Evolutionary conservation across 225 moss, liverwort and hornwort species (phyloP), one percentile per base, ranked within the genome.

Genomic region (Physcomitrium patens): DNA sequence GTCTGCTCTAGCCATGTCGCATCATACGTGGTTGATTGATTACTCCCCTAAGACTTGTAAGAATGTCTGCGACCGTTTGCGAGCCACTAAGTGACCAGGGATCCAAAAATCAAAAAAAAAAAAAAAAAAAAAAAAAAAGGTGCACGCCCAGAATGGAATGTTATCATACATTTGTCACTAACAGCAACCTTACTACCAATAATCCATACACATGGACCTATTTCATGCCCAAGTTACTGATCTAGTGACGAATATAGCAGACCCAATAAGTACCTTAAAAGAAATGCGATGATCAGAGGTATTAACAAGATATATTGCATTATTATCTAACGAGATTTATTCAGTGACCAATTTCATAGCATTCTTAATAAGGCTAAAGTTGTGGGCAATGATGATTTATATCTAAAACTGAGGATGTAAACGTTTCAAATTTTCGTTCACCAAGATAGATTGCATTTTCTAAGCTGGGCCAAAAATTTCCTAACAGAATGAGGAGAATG

Each of bases 1-100:
- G 73, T n/a, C 41, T 26, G 55, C 46, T 55, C 70, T 62, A 58
- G 72, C 59, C 27, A 51, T 58, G 16, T 76, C 67, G 61, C 68
- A 52, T 63, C 67, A 17, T n/a, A 27, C 14, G 19, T 23, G 47
- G 44, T 49, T 10, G 15, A 11, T 49, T 49, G 12, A 15, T 11
- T 49, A 3, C 3, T 49, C 1, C 5, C 3, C 48, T 11, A 15
- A 49, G 48, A 11, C 11, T 49, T 49, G 31, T 7, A 37, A 49
- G 15, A 49, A 15, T 49, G 11, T 49, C 48, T 49, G 12, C 15
- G 48, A 11, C 48, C 15, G 12, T 49, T 15, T 49, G 48, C 48
- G 15, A 11, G 48, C 48, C 11, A 49, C 15, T 15, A 49, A 3
- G 12, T 49, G 15, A 49, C 11, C 48, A 11, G 5, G 48, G 12